Conservation (phyloP, 306 rosid genomes). For the Citrullus colocynthis region DNA sequence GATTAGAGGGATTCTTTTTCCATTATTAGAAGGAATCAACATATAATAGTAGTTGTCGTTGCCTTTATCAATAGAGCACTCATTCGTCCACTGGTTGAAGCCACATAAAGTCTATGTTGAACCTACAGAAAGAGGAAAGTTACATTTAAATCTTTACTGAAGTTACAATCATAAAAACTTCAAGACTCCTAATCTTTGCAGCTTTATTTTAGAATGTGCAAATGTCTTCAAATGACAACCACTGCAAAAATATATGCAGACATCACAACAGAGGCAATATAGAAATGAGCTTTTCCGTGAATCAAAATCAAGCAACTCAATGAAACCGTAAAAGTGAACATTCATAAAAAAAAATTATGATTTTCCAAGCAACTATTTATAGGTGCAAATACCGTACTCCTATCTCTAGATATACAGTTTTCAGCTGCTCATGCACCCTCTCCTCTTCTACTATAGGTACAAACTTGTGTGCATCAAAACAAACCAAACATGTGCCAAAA, state of each 20-base stretch:
- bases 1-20: not conserved
- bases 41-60: conserved; percentile 3
- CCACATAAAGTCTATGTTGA: conserved; percentile 53
- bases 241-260: not conserved
- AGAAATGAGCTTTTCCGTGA: not conserved
- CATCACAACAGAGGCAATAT: not conserved
- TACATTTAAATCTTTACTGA: not conserved
- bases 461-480: not conserved
- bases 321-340: not conserved
- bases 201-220: not conserved
- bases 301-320: not conserved
- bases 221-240: not conserved
- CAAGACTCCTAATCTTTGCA: not conserved
- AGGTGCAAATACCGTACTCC: not conserved
- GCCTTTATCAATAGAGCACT: conserved; percentile 55
- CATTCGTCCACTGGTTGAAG: conserved; percentile 70
- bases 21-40: not conserved
- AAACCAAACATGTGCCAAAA: not conserved
- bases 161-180: not conserved
- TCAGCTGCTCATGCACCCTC: not conserved
- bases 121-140: conserved; percentile 29
- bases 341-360: not conserved
- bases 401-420: not conserved
- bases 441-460: not conserved
- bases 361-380: not conserved